phyloP scores from a whole-genome alignment of 169 alveolate genomes.

The Cryptosporidium canis region DNA sequence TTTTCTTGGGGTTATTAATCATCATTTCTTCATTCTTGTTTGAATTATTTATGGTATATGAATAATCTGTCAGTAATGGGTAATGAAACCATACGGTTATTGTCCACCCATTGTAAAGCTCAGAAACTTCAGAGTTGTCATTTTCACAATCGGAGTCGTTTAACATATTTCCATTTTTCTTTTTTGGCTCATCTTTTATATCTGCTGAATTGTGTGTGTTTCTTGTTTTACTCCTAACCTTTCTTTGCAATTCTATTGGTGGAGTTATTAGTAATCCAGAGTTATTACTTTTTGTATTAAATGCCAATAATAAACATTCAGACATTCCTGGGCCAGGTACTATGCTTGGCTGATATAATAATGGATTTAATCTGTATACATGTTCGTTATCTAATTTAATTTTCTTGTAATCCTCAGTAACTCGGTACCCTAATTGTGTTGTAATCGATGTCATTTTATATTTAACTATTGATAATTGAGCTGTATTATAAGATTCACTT shows the following conservation, averaged over 20 bases:
- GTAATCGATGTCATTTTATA: slow-evolving; percentile 64
- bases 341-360: slow-evolving; percentile 59
- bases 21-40: neutral
- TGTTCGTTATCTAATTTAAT: slow-evolving; percentile 21
- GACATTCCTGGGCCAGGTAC: slow-evolving; percentile 73
- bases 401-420: slow-evolving; percentile 53
- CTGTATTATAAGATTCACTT: neutral
- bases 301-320: slow-evolving; percentile 66
- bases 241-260: slow-evolving; percentile 48
- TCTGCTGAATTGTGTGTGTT: neutral
- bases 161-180: neutral
- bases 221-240: neutral
- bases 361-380: slow-evolving; percentile 45
- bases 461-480: neutral
- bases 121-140: slow-evolving; percentile 10
- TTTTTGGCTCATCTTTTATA: neutral
- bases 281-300: slow-evolving; percentile 68
- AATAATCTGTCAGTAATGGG: slow-evolving; percentile 45
- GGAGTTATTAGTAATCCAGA: slow-evolving; percentile 66
- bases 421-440: slow-evolving; percentile 25
- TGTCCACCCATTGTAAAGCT: slow-evolving; percentile 61
- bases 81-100: slow-evolving; percentile 71
- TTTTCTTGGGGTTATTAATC: slow-evolving; percentile 5
- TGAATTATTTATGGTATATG: slow-evolving; percentile 7
- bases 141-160: neutral